Conservation (phyloP, 108 stramenopile genomes). For the Skeletonema marinoi region DNA sequence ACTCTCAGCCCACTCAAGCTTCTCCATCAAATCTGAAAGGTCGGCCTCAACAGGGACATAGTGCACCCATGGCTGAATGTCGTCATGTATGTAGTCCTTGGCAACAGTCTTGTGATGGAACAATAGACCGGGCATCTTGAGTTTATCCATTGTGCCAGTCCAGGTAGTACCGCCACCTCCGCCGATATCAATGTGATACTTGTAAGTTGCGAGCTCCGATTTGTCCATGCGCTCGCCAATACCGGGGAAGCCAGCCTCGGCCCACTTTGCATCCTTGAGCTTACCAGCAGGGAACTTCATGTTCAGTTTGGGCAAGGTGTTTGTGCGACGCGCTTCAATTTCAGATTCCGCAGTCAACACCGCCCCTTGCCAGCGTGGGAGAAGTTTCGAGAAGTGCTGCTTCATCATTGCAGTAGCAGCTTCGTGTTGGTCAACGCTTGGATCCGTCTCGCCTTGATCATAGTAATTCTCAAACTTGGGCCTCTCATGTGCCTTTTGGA, state of each 20-base stretch:
- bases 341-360: not conserved
- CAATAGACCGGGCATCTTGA: slow-evolving; percentile 14
- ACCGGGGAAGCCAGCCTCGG: not conserved
- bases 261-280: not conserved
- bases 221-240: not conserved
- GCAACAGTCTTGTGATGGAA: slow-evolving; percentile 19
- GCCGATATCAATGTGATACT: slow-evolving; percentile 40
- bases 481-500: not conserved
- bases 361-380: not conserved
- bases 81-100: slow-evolving; percentile 17
- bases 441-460: not conserved
- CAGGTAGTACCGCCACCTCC: slow-evolving; percentile 29
- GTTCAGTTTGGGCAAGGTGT: not conserved
- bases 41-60: slow-evolving; percentile 9
- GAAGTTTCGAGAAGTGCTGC: not conserved
- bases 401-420: not conserved
- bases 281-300: not conserved
- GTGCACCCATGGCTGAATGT: slow-evolving; percentile 14
- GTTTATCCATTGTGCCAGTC: slow-evolving; percentile 8
- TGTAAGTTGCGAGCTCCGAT: slow-evolving; percentile 6
- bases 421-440: not conserved
- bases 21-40: slow-evolving; percentile 7
- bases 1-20: slow-evolving; percentile 22
- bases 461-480: not conserved
- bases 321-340: not conserved